These are phyloP conservation scores for Penicillium mononematosum DNA, from an alignment of 495 filamentous ascomycete species.

Conservation along the genomic window DNA sequence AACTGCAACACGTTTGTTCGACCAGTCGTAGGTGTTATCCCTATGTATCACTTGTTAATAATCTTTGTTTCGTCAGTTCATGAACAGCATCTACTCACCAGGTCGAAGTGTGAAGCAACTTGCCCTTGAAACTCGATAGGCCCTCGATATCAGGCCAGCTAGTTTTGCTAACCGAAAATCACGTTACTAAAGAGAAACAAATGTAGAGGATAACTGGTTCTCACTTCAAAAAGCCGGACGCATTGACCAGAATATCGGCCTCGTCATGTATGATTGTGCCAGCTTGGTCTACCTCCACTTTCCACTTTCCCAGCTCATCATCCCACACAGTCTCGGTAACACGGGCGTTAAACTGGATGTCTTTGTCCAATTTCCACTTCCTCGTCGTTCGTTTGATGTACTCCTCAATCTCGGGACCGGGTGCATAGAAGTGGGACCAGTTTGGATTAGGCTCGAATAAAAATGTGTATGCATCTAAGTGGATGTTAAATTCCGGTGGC, in stretches of 20 bases:
- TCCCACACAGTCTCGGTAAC: slow-evolving; percentile 52
- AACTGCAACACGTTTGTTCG: slow-evolving; percentile 47
- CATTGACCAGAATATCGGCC: slow-evolving; percentile 49
- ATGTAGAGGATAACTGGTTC: not conserved
- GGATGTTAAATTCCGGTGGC: not conserved
- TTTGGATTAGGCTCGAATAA: slow-evolving; percentile 60
- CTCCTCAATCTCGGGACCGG: slow-evolving; percentile 55
- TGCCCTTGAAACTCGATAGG: slow-evolving; percentile 45
- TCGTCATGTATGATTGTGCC: slow-evolving; percentile 8
- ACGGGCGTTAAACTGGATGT: slow-evolving; percentile 42
- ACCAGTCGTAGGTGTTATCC: slow-evolving; percentile 41
- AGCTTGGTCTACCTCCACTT: slow-evolving; percentile 38
- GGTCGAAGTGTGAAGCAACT: slow-evolving; percentile 48
- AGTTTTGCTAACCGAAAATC: slow-evolving; percentile 21
- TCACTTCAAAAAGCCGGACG: slow-evolving; percentile 46
- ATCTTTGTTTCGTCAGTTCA: not conserved
- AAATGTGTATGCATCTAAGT: slow-evolving; percentile 37
- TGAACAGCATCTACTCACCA: slow-evolving; percentile 22
- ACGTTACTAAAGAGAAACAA: not conserved
- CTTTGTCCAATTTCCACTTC: slow-evolving; percentile 54
- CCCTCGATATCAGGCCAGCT: slow-evolving; percentile 53
- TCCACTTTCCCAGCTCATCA: slow-evolving; percentile 44
- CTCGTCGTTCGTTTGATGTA: slow-evolving; percentile 54
- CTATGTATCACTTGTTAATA: not conserved
- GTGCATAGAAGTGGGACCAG: slow-evolving; percentile 59